Evolutionary conservation across 2,329 filamentous ascomycete genomes (phyloP).

Genomic region (Harringtonia lauricola): DNA sequence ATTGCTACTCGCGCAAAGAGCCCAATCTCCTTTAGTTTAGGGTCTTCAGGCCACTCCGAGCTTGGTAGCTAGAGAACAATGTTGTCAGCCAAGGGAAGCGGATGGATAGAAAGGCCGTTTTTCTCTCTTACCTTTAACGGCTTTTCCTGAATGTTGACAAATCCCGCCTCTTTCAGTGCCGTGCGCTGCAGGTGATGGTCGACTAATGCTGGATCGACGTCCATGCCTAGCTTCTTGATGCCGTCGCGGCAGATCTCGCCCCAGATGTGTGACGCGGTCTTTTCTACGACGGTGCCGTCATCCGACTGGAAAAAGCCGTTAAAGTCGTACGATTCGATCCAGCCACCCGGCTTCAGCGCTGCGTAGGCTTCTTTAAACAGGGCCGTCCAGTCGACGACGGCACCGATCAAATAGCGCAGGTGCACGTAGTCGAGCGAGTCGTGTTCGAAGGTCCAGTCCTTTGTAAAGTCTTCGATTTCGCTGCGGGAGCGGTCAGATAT

Average conservation of each 20-base stretch:
- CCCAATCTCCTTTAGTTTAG: conserved; percentile 16
- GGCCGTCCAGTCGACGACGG: conserved; percentile 13
- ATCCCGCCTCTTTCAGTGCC: conserved; percentile 1
- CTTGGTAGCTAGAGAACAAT: conserved; percentile 5
- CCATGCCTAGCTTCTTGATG: not conserved
- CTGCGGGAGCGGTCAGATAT: too few species aligned
- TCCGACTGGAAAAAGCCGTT: conserved; percentile 12
- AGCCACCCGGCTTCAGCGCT: conserved; percentile 39
- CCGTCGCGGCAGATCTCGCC: conserved; percentile 6
- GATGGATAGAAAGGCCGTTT: too few species aligned
- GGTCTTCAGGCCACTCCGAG: conserved; percentile 23
- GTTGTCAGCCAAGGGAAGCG: too few species aligned
- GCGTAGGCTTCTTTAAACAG: conserved; percentile 13
- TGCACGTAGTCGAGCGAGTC: conserved; percentile 17
- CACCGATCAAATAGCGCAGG: conserved; percentile 14
- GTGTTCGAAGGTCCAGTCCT: conserved; percentile 25
- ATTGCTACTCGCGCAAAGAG: conserved; percentile 6
- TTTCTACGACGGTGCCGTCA: conserved; percentile 11
- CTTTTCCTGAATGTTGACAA: conserved; percentile 1
- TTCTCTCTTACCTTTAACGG: conserved; percentile 3
- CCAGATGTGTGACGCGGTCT: conserved; percentile 6
- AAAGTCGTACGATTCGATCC: conserved; percentile 14
- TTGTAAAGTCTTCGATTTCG: not conserved
- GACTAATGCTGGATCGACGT: not conserved
- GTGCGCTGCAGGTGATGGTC: conserved; percentile 1